phyloP scores from a whole-genome alignment of 345 rosid species.

The Corchorus olitorius region DNA sequence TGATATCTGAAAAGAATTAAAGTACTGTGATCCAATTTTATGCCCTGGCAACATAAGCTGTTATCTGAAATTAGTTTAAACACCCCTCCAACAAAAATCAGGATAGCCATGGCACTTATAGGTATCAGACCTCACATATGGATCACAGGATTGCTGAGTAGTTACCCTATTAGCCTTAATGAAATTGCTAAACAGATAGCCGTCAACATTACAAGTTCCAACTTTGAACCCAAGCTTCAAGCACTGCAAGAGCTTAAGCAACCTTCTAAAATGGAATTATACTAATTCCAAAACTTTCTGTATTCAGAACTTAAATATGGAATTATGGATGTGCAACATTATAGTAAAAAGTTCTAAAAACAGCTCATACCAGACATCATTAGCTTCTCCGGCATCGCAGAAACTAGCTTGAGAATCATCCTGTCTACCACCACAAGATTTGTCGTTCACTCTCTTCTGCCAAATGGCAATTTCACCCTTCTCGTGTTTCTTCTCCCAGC shows the following conservation, averaged over 20 bases:
- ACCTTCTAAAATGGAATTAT: background rate
- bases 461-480: slow-evolving; percentile 93
- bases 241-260: background rate
- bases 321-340: background rate
- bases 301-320: background rate
- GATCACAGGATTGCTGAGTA: background rate
- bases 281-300: background rate
- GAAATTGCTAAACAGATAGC: slow-evolving; percentile 10
- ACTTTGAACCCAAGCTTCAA: background rate
- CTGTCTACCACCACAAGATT: slow-evolving; percentile 56
- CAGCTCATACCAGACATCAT: slow-evolving; percentile 83
- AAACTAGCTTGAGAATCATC: slow-evolving; percentile 67
- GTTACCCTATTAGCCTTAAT: background rate
- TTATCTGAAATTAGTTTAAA: background rate
- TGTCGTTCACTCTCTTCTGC: slow-evolving; percentile 76
- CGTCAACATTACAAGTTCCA: background rate
- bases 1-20: background rate
- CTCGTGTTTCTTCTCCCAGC: slow-evolving; percentile 96
- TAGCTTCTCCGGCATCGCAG: slow-evolving; percentile 69
- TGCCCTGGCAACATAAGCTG: background rate
- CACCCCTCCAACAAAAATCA: background rate
- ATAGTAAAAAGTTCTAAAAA: slow-evolving; percentile 6
- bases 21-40: background rate
- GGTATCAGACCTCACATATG: background rate
- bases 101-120: background rate